phyloP scores from a whole-genome alignment of 1,284 basidiomycete species.

The Apiotrichum sp. region DNA sequence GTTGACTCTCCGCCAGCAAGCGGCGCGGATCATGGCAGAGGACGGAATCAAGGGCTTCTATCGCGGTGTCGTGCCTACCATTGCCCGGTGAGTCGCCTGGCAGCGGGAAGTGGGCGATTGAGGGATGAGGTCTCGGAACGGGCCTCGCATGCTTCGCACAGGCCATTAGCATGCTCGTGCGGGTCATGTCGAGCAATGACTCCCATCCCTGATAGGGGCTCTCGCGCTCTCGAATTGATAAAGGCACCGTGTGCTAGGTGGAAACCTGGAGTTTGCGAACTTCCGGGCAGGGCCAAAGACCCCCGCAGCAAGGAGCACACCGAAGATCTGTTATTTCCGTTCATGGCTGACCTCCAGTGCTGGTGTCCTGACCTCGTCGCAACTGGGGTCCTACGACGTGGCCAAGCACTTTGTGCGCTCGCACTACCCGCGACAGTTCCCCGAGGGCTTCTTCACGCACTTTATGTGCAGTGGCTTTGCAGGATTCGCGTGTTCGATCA shows the following conservation, averaged over 20 bases:
- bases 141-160: not conserved
- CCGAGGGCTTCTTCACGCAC: slow-evolving; percentile 15
- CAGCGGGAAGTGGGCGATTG: not conserved
- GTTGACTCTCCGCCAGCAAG: slow-evolving; percentile 6
- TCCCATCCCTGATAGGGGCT: no score
- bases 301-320: no score
- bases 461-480: slow-evolving; percentile 17
- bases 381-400: slow-evolving; percentile 18
- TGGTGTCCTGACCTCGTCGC: slow-evolving; percentile 17
- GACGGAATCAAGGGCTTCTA: slow-evolving; percentile 14
- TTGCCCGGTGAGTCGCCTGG: slow-evolving; percentile 10
- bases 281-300: no score
- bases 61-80: slow-evolving; percentile 11
- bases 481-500: slow-evolving; percentile 13
- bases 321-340: not conserved
- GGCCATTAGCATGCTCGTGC: no score
- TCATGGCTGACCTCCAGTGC: slow-evolving; percentile 6
- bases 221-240: no score
- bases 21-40: slow-evolving; percentile 4
- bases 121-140: not conserved
- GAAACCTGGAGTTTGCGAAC: no score
- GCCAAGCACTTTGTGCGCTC: slow-evolving; percentile 19
- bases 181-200: no score
- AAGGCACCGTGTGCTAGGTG: no score
- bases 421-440: slow-evolving; percentile 13